A percentile compares a stretch with the other conserved stretches of the same genome.
phyloP scores from a whole-genome alignment of 2,329 filamentous ascomycete species.

The Chaetomium strumarium region DNA sequence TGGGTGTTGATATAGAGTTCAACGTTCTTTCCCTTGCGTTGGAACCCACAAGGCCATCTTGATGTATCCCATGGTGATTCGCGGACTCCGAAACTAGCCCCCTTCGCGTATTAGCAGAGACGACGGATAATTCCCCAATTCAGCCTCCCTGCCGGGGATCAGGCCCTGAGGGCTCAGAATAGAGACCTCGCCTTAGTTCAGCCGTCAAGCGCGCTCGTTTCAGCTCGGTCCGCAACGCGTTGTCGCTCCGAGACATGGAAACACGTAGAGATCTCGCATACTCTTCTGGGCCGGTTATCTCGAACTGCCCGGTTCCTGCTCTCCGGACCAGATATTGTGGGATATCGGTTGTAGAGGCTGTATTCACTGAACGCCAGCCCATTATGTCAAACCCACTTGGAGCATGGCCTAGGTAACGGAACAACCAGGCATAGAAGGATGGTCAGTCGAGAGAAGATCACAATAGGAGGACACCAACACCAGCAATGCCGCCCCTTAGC shows the following conservation, averaged over 20 bases:
- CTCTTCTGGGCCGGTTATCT: neutral
- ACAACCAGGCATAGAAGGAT: neutral
- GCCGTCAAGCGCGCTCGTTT: slow-evolving; percentile 19
- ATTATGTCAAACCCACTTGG: slow-evolving; percentile 1
- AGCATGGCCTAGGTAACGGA: neutral
- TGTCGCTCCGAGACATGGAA: neutral
- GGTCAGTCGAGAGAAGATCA: neutral
- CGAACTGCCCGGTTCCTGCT: neutral
- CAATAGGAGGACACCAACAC: neutral
- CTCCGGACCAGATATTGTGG: slow-evolving; percentile 6
- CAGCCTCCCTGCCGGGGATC: slow-evolving; percentile 2
- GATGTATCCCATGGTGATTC: slow-evolving; percentile 11
- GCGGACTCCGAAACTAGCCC: slow-evolving; percentile 7
- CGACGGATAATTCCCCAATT: slow-evolving; percentile 3
- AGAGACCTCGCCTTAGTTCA: neutral
- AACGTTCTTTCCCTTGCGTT: slow-evolving; percentile 1
- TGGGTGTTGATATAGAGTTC: slow-evolving; percentile 20
- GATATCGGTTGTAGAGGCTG: neutral
- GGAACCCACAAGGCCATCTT: slow-evolving; percentile 7
- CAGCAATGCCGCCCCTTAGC: slow-evolving; percentile 10
- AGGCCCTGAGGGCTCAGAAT: neutral
- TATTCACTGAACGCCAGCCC: neutral
- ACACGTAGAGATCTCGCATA: neutral
- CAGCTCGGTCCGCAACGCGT: slow-evolving; percentile 7
- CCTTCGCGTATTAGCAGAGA: slow-evolving; percentile 16